Percentiles rank a stretch among this genome's conserved stretches.
phyloP scores from a whole-genome alignment of 176 grass and related monocot species.

The Eleusine coracana region DNA sequence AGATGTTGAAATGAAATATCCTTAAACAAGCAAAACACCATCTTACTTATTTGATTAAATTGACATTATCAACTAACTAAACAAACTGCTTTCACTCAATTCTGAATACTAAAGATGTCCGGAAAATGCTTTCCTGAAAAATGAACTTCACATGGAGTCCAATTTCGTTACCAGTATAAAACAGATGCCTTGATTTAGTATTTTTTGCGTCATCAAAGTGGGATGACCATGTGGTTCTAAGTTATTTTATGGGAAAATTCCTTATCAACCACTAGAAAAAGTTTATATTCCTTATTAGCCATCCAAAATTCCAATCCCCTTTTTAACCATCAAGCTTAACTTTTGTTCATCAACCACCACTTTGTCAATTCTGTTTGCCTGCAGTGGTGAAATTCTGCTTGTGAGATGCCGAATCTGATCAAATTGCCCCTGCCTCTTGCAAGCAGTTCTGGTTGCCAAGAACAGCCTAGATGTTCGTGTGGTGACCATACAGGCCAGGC shows the following conservation, averaged over 20 bases:
- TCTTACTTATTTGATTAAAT: neutral
- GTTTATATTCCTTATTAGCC: too few species aligned
- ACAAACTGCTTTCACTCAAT: neutral
- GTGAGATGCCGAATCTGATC: too few species aligned
- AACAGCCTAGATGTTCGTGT: too few species aligned
- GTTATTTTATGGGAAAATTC: neutral
- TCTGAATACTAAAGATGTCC: neutral
- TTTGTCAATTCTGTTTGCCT: too few species aligned
- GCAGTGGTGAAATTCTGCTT: too few species aligned
- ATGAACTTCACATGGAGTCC: constrained; percentile 9
- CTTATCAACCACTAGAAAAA: too few species aligned
- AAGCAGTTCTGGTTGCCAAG: too few species aligned
- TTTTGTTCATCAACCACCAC: too few species aligned
- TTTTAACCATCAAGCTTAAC: too few species aligned
- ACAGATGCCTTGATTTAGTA: neutral
- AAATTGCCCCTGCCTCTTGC: too few species aligned
- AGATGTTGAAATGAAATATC: constrained; percentile 4
- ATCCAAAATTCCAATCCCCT: too few species aligned
- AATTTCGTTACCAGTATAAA: neutral
- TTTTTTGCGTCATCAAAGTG: neutral
- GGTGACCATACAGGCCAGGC: too few species aligned
- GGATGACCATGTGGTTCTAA: neutral
- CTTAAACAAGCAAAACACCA: neutral
- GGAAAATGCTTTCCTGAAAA: constrained; percentile 8
- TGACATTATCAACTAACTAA: neutral